Evolutionary conservation across 352 stramenopile species (phyloP), one percentile per base, ranked within the genome.

Genomic region (Pythium aristosporum): DNA sequence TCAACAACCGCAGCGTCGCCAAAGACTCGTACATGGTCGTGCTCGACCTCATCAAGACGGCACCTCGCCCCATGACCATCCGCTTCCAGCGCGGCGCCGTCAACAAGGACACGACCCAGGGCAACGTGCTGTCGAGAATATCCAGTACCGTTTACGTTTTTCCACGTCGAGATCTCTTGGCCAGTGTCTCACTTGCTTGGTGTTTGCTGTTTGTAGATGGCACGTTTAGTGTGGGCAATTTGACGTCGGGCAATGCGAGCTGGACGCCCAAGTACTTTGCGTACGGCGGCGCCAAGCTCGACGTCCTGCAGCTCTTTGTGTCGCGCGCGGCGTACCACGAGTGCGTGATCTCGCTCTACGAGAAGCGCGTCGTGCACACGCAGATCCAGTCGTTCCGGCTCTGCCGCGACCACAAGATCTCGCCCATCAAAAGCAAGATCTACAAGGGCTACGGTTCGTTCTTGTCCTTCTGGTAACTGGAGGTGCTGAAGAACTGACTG

Each of bases 371-470:
- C 15, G 82, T 94, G 21, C 83, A 89, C 64, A 92, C 82, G 32
- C 80, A 89, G 72, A 94, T 94, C 59, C 85, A 92, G 63, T 90
- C 82, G 9, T 94, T 94, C 75, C 80, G 85, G 0, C 62, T 94
- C 46, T 92, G 83, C 50, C 75, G 78, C 51, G 85, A 94, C 69
- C 85, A 94, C 80, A 91, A 94, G 49, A 87, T 91, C 59, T 91
- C 82, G 34, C 82, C 82, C 16, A 90, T 92, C 71, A 92, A 92
- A 67, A 88, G 71, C 79, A 94, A 94, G 66, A 94, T 94, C 61
- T 94, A 94, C 78, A 94, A 92, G 64, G 81, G 83, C 32, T 94
- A 92, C 46, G 85, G 78, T 87, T 39, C 23, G 71, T 67, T 42
- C 1, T 7, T 41, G 2, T 13, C 6, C 15, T 32, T 15, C 9